Base-by-base conservation (phyloP, 441 rosid species). In the Erodium moschatum region DNA sequence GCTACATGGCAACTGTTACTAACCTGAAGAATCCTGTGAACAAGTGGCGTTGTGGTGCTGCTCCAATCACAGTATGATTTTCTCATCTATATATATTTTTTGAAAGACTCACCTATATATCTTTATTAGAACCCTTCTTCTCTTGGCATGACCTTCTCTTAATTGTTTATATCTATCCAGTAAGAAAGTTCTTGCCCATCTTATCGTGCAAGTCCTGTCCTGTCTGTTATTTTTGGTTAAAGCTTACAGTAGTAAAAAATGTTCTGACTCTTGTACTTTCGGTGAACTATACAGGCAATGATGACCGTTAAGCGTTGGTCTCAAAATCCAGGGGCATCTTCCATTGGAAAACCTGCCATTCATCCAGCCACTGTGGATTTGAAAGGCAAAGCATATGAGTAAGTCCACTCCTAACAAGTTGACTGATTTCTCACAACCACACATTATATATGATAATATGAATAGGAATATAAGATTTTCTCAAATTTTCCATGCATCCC, bases 11-110 rank as follows among this genome's bases (percentile, higher is more conserved):
- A 70, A 90, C 99, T 44, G 70, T 89, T 13, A 91, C 96, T 69
- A 94, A 91, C 81, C 76, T 94, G 46, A 94, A 91, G 80, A 86
- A 85, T 81, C 99, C 91, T 71, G 86, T 81, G 67, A 94, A 91
- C 84, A 94, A 90, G 82, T 94, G 99, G 99, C 83, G 83, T 0
- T 91, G 99, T 79, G 96, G 95, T 72, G 97, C 99, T 76, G 96
- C 99, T 81, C 97, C 99, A 69, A 80, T 91, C 69, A 78, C 97
- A 70, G 99, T 91, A 85, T 64, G 72, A 82, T 82, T 81, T 73
- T 60, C 20, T 50, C 18, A 50, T 15, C 19, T 50, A n/a, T 15
- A 13, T 50, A 50, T 48, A 6, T n/a, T 48, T 48, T n/a, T n/a
- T n/a, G n/a, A n/a, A n/a, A n/a, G n/a, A n/a, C 20, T 50, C 18